Evolutionary conservation across 257 asterid species (phyloP).

Genomic region (Solanum verrucosum): DNA sequence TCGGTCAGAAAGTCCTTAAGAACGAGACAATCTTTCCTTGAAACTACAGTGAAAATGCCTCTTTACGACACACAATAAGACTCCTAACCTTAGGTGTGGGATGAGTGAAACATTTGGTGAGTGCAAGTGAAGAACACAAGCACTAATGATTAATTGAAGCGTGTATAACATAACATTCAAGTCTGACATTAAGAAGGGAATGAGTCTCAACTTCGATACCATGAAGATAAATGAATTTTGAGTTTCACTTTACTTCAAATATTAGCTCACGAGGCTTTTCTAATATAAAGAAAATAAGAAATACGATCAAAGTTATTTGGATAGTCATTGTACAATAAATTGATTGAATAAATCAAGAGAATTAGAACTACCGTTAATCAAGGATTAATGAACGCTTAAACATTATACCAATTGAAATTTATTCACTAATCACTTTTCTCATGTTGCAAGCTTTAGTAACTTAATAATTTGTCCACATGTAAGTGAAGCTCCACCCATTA

Average conservation of each 20-base stretch:
- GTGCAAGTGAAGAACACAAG: neutral
- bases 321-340: neutral
- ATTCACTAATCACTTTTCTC: neutral
- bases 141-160: neutral
- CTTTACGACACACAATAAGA: neutral
- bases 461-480: neutral
- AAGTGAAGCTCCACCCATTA: neutral
- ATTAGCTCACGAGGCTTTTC: neutral
- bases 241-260: neutral
- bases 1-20: neutral
- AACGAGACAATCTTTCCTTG: neutral
- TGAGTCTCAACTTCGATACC: rapidly evolving
- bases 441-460: neutral
- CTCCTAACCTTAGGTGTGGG: neutral
- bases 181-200: neutral
- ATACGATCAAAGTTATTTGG: neutral
- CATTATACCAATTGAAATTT: neutral
- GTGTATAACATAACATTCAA: neutral
- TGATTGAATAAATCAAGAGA: neutral
- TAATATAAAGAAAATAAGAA: neutral
- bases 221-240: neutral
- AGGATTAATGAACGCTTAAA: neutral
- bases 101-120: neutral
- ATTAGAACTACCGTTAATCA: neutral
- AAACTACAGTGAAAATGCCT: neutral